Evolutionary conservation across 352 stramenopile species (phyloP), one percentile per base, ranked within the genome.

Genomic region (Thalassiosira livingstoniorum): DNA sequence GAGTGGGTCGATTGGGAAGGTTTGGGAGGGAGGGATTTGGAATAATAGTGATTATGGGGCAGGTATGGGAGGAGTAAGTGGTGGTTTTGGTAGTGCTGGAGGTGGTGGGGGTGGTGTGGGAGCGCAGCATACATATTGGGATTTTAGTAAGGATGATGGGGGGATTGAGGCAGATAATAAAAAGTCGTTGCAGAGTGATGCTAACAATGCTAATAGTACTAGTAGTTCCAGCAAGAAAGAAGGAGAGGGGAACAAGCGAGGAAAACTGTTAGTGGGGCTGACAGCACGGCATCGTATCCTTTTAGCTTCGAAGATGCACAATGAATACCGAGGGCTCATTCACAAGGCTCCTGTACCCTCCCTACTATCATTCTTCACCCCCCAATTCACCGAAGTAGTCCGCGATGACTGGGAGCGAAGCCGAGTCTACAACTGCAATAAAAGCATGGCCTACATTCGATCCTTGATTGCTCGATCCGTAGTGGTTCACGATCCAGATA

Each of bases 381-480:
- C 91, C 62, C 83, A 92, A 58, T 92, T 93, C 62, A 76, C 85
- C 11, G 87, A 92, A 60, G 74, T 78, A 15, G 75, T 92, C 1
- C 54, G 68, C 65, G 91, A 95, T 77, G 91, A 95, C 70, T 95
- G 91, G 91, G 91, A 95, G 66, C 57, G 83, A 60, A 88, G 81
- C 43, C 74, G 80, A 61, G 85, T 94, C n/a, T 69, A 57, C 32
- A 85, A 84, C 35, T 92, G 92, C 74, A 66, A 85, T 32, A 58
- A 78, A 37, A 92, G 86, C 69, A 92, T 91, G 78, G 63, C 86
- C 7, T 87, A 92, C 61, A 88, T 94, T 66, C 76, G 80, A 70
- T 87, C 81, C 23, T 77, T 93, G 39, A 69, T 95, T 68, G 87
- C 85, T 18, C 54, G 89, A 34, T 88, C 81, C 21, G 74, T 89